Conservation (phyloP, 164 flowering plant species). For the Stephania japonica region DNA sequence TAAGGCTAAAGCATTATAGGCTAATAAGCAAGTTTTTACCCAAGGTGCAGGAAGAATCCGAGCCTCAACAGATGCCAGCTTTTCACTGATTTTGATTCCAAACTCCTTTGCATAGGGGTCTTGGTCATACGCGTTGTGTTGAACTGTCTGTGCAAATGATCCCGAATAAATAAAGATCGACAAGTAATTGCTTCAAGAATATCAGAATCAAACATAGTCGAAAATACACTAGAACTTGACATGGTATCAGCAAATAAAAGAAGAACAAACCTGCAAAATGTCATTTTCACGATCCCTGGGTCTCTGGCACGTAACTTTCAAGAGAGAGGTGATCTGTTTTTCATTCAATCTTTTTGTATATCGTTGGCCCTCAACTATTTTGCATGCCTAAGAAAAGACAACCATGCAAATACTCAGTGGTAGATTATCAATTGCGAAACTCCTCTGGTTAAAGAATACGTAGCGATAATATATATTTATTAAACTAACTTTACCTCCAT, state of each 20-base stretch:
- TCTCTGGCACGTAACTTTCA: slow-evolving; percentile 80
- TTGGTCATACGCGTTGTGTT: slow-evolving; percentile 61
- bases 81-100: slow-evolving; percentile 72
- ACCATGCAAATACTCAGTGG: slow-evolving; percentile 7
- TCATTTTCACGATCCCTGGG: slow-evolving; percentile 69
- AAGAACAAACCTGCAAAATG: slow-evolving; percentile 48
- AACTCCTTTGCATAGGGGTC: slow-evolving; percentile 78
- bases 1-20: background rate
- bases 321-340: slow-evolving; percentile 66
- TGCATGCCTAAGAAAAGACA: slow-evolving; percentile 53
- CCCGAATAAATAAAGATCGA: background rate
- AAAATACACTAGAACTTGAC: background rate
- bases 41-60: slow-evolving; percentile 84
- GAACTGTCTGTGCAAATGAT: slow-evolving; percentile 48
- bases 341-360: slow-evolving; percentile 80
- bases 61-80: slow-evolving; percentile 69
- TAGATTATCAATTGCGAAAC: background rate
- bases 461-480: background rate
- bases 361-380: slow-evolving; percentile 78
- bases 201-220: background rate
- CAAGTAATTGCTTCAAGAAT: background rate
- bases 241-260: background rate
- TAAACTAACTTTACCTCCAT: slow-evolving; percentile 48
- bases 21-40: slow-evolving; percentile 32
- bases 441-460: background rate